Evolutionary conservation across 108 stramenopile genomes (phyloP).

Genomic region (Discostella stelligeroides): DNA sequence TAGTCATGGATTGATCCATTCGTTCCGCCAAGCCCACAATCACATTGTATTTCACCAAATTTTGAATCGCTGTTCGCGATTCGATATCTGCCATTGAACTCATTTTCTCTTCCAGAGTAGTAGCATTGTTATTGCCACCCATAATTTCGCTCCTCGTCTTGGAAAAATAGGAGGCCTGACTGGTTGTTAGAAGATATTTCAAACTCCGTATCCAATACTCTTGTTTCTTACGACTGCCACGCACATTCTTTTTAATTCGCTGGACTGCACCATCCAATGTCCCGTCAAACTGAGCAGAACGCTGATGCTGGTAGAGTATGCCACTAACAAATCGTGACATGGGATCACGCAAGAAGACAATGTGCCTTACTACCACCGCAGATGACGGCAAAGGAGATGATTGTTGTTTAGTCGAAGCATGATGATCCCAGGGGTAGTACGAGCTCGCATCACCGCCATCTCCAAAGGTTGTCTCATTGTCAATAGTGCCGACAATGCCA

Average conservation of each 20-base stretch:
- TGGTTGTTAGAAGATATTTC: constrained; percentile 55
- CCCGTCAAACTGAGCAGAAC: constrained; percentile 1
- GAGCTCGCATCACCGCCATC: too few species aligned
- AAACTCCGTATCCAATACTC: constrained; percentile 35
- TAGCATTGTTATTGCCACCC: not conserved
- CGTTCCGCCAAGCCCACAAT: constrained; percentile 59
- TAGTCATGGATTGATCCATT: constrained; percentile 53
- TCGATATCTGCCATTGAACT: constrained; percentile 29
- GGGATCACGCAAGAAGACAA: constrained; percentile 57
- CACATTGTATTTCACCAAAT: constrained; percentile 55
- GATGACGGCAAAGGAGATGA: too few species aligned
- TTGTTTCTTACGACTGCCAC: constrained; percentile 6
- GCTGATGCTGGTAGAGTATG: constrained; percentile 27
- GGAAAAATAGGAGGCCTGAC: too few species aligned
- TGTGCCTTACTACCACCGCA: constrained; percentile 38
- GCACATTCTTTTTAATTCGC: constrained; percentile 25
- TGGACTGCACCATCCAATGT: constrained; percentile 9
- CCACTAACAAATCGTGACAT: constrained; percentile 53
- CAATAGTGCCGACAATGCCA: constrained; percentile 34
- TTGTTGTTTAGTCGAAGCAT: too few species aligned
- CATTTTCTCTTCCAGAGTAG: constrained; percentile 3
- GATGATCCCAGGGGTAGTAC: too few species aligned
- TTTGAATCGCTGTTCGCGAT: constrained; percentile 28
- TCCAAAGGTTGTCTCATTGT: not conserved
- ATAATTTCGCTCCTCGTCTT: constrained; percentile 21